These are phyloP conservation scores for Cicer chorassanicum DNA, from an alignment of 306 rosid species.

Conservation along the genomic window DNA sequence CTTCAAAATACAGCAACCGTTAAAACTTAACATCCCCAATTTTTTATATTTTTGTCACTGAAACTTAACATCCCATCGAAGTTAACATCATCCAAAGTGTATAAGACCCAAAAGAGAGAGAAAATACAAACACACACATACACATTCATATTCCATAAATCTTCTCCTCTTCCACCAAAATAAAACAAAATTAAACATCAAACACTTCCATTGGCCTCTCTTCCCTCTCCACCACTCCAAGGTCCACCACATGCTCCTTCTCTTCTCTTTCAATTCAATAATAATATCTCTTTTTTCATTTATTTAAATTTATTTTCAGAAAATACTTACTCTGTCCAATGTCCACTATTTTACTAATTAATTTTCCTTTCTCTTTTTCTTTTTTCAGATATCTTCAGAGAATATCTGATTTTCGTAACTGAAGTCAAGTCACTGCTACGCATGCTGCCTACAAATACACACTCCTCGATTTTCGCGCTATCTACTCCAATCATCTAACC, in stretches of 20 bases:
- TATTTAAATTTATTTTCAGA: conserved; percentile 1
- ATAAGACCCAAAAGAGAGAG: neutral
- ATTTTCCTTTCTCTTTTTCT: neutral
- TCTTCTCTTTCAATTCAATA: neutral
- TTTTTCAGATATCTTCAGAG: conserved; percentile 41
- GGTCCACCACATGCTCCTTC: conserved; percentile 41
- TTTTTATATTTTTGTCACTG: too few species aligned
- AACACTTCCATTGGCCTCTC: neutral
- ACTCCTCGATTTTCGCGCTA: conserved; percentile 39
- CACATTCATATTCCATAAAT: neutral
- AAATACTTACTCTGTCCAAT: neutral
- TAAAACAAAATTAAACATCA: neutral
- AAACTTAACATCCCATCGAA: neutral
- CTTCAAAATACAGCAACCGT: too few species aligned
- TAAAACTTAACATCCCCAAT: too few species aligned
- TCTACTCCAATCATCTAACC: neutral
- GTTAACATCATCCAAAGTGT: neutral
- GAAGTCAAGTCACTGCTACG: conserved; percentile 38
- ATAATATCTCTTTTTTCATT: neutral
- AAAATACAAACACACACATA: neutral
- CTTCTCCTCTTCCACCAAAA: conserved; percentile 42
- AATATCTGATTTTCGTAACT: conserved; percentile 47
- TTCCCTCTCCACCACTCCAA: conserved; percentile 32
- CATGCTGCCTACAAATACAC: conserved; percentile 27
- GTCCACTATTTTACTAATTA: conserved; percentile 21